Conservation (phyloP, 305 asterid genomes). For the Rubia occidens region DNA sequence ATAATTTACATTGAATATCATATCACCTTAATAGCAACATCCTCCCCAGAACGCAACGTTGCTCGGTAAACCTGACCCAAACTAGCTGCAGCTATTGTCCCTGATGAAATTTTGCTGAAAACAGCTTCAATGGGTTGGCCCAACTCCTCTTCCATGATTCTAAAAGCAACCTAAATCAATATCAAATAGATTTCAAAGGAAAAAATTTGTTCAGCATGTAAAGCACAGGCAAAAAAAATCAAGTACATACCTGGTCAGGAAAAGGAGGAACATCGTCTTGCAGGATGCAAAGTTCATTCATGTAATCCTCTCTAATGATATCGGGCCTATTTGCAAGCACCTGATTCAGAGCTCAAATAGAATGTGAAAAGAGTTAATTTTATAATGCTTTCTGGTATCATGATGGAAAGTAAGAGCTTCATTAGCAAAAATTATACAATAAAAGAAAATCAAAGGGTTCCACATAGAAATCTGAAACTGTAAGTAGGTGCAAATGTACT, state of each 20-base stretch:
- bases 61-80: conserved; percentile 99
- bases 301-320: conserved; percentile 94
- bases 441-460: not conserved
- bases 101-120: conserved; percentile 84
- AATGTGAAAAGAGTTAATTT: not conserved
- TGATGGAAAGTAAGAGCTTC: not conserved
- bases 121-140: conserved; percentile 97
- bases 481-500: not conserved
- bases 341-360: conserved; percentile 21
- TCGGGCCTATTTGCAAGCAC: conserved; percentile 99
- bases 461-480: not conserved
- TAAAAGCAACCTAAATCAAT: conserved; percentile 89
- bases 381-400: not conserved
- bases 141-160: conserved; percentile 91
- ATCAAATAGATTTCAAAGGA: conserved; percentile 38
- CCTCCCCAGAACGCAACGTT: conserved; percentile 87
- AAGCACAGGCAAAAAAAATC: conserved; percentile 15
- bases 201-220: conserved; percentile 16
- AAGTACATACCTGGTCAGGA: conserved; percentile 70
- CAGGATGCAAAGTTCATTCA: conserved; percentile 98
- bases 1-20: conserved; percentile 14
- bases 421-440: not conserved
- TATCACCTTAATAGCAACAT: conserved; percentile 94
- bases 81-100: conserved; percentile 97
- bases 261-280: conserved; percentile 99